phyloP scores from a whole-genome alignment of 2,329 filamentous ascomycete species.

The Paraconiothyrium brasiliense region DNA sequence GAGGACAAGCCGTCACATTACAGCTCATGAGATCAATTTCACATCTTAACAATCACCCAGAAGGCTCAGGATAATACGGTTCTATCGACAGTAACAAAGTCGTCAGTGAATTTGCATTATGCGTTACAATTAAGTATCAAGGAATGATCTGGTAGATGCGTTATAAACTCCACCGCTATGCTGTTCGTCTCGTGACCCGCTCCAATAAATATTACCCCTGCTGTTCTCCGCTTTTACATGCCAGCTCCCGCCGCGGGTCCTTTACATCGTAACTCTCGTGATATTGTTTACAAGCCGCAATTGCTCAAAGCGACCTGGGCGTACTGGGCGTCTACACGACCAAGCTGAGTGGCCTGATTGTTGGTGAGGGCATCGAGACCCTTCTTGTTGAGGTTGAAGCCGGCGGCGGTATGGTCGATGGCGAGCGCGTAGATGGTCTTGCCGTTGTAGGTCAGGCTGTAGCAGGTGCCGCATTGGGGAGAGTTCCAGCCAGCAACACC shows the following conservation, averaged over 20 bases:
- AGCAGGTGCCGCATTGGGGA: conserved; percentile 62
- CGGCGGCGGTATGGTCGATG: conserved; percentile 57
- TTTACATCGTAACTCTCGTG: conserved; percentile 6
- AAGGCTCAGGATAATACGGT: neutral
- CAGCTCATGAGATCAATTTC: neutral
- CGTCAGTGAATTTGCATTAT: conserved; percentile 13
- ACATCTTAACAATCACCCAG: no score
- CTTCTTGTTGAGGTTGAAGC: conserved; percentile 60
- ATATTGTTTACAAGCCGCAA: conserved; percentile 40
- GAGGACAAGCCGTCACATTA: neutral
- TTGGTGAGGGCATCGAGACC: conserved; percentile 62
- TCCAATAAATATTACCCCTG: conserved; percentile 7
- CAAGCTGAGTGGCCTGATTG: conserved; percentile 54
- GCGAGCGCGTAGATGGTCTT: conserved; percentile 60
- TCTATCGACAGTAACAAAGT: neutral
- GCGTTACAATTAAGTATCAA: conserved; percentile 13
- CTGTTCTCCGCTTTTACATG: conserved; percentile 6
- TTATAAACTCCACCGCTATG: conserved; percentile 8
- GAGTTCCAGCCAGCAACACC: conserved; percentile 59
- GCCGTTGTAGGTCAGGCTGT: conserved; percentile 58
- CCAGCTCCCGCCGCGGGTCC: neutral
- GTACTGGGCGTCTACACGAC: conserved; percentile 55
- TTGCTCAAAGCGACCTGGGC: conserved; percentile 49
- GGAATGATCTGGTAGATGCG: conserved; percentile 14
- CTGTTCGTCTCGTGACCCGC: conserved; percentile 9